Evolutionary conservation across 768 basidiomycete species (phyloP).

Genomic region (Albatrellus ellisii): DNA sequence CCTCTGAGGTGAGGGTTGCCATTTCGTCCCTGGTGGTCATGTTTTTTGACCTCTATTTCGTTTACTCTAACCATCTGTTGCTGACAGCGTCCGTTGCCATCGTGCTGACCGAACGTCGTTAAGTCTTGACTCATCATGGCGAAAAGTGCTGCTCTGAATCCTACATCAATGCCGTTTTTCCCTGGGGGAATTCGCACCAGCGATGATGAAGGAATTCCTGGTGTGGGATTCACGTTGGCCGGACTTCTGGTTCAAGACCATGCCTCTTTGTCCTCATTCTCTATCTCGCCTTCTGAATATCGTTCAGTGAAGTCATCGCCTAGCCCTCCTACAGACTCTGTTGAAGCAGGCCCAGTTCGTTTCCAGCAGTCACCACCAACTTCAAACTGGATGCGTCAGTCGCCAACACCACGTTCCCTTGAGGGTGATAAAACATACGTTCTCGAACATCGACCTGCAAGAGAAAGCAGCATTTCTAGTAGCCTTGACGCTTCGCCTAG

Average conservation of each 20-base stretch:
- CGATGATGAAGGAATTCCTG: constrained; percentile 39
- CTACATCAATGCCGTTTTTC: constrained; percentile 77
- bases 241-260: constrained; percentile 28
- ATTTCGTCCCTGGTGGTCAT: too few relatives aligned
- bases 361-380: constrained; percentile 12
- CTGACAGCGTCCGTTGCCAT: not conserved
- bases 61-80: constrained; percentile 2
- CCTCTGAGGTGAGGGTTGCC: constrained; percentile 8
- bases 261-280: constrained; percentile 40
- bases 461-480: constrained; percentile 10
- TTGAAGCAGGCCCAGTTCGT: too few relatives aligned
- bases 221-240: constrained; percentile 33
- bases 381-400: constrained; percentile 19
- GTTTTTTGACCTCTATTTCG: too few relatives aligned
- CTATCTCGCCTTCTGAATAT: constrained; percentile 49
- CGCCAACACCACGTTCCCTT: constrained; percentile 8
- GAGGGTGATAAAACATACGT: constrained; percentile 18
- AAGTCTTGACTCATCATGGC: constrained; percentile 32
- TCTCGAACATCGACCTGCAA: constrained; percentile 8
- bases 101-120: not conserved
- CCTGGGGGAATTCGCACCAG: constrained; percentile 48
- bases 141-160: constrained; percentile 66
- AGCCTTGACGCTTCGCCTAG: constrained; percentile 11
- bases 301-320: constrained; percentile 62
- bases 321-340: constrained; percentile 36